Evolutionary conservation across 2,329 filamentous ascomycete genomes (phyloP), one percentile per base, ranked within the genome.

Genomic region (Diplodia seriata): DNA sequence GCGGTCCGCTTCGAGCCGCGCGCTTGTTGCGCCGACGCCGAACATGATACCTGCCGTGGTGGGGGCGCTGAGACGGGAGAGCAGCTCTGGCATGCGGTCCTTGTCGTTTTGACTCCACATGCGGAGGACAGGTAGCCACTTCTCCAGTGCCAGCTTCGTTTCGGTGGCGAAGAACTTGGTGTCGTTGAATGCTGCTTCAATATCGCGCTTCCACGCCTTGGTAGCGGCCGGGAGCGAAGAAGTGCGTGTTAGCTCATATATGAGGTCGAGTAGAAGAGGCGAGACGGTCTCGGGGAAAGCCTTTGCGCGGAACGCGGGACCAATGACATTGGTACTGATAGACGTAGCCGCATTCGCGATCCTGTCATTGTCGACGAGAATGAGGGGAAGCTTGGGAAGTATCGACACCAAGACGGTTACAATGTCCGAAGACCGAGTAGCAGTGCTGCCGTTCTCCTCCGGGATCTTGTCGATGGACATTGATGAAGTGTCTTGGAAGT

Each of bases 31-130:
- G 12, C 96, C 96, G 0, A 99, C 95, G n/a, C 95, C 95, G 75
- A 99, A 99, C 76, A 99, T 94, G 72, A 99, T 96, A 9, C 95
- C 95, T 0, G 96, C 95, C 15, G 94, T 94, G 1, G 94, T 93
- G 6, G 95, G 95, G 4, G 94, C 87, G 6, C 89, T 89, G 70
- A 99, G 86, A 23, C 93, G 90, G 47, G 87, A 84, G 9, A 98
- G 80, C 4, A 97, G 83, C 70, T 99, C 95, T 0, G 89, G 83
- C 80, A 99, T 86, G 56, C 91, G 89, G 67, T 97, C 94, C 79
- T 97, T 97, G 78, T 99, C 95, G 18, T 87, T 87, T 15, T 94
- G 81, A 3, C 89, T 86, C 91, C 94, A 97, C 76, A 97, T 93
- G 49, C 88, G 89, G 26, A 99, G 80, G 15, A 98, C 84, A 0